phyloP scores from a whole-genome alignment of 2,329 filamentous ascomycete species.

The Paecilomyces dactylethromorphus region DNA sequence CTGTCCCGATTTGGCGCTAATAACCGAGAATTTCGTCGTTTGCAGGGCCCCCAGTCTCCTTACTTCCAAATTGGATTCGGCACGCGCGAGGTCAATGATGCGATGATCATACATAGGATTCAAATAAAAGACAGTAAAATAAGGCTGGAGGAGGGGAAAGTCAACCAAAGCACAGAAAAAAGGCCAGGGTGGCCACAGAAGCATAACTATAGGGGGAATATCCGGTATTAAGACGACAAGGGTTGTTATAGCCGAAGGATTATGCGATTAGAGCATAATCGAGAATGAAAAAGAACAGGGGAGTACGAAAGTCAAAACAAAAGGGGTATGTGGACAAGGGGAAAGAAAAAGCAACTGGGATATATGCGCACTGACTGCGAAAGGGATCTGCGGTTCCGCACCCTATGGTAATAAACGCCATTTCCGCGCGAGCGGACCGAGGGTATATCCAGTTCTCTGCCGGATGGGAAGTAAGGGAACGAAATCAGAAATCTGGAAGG shows the following conservation, averaged over 20 bases:
- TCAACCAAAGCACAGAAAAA: slow-evolving; percentile 2
- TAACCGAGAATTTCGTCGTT: neutral
- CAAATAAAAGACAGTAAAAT: slow-evolving; percentile 2
- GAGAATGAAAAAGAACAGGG: neutral
- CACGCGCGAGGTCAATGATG: neutral
- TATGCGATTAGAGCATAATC: neutral
- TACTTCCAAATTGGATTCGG: neutral
- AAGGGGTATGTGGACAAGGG: neutral
- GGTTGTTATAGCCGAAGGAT: neutral
- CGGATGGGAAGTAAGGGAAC: neutral
- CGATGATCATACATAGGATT: neutral
- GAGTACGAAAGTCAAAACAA: neutral
- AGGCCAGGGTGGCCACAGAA: slow-evolving; percentile 1
- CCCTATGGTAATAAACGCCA: neutral
- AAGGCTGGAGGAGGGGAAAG: neutral
- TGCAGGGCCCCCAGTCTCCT: neutral
- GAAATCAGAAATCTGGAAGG: neutral
- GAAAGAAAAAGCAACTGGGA: neutral
- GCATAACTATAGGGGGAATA: neutral
- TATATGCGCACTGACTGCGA: neutral
- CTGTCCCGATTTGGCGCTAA: neutral
- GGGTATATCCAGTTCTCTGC: neutral
- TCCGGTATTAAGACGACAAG: neutral
- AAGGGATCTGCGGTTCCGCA: neutral
- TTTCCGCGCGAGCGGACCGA: neutral